Evolutionary conservation across 371 early-diverging fungal species (phyloP).

Genomic region (Mortierella sp.): DNA sequence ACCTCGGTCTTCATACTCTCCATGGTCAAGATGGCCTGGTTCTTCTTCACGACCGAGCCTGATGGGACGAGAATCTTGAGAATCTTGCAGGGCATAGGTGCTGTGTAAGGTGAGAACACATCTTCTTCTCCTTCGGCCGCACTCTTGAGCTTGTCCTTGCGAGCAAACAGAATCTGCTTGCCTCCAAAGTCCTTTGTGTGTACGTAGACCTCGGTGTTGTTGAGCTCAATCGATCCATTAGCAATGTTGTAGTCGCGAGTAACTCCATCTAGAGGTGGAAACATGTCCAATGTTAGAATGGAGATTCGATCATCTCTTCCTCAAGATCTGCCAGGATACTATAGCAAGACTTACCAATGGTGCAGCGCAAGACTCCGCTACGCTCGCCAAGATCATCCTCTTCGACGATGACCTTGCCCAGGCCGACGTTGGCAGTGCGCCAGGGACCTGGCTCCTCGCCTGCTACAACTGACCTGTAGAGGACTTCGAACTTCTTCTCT

Average conservation of each 20-base stretch:
- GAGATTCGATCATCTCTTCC: not conserved
- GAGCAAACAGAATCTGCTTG: slow-evolving; percentile 60
- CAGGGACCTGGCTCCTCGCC: slow-evolving; percentile 39
- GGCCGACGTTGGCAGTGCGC: slow-evolving; percentile 44
- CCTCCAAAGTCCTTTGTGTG: slow-evolving; percentile 64
- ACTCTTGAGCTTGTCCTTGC: slow-evolving; percentile 62
- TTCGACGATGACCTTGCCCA: slow-evolving; percentile 42
- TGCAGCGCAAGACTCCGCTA: slow-evolving; percentile 58
- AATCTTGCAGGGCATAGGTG: slow-evolving; percentile 82
- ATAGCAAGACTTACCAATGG: slow-evolving; percentile 54
- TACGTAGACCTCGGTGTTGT: slow-evolving; percentile 59
- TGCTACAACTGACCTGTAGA: slow-evolving; percentile 39
- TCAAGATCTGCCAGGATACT: no score
- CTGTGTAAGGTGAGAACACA: slow-evolving; percentile 72
- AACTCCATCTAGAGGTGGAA: slow-evolving; percentile 56
- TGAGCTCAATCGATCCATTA: slow-evolving; percentile 60
- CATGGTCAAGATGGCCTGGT: slow-evolving; percentile 72
- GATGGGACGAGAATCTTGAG: slow-evolving; percentile 66
- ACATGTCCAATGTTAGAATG: not conserved
- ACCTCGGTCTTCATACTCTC: slow-evolving; percentile 86
- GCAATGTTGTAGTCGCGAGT: slow-evolving; percentile 69
- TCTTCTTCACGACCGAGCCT: slow-evolving; percentile 68
- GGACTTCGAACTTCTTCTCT: slow-evolving; percentile 51
- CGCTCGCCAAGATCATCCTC: slow-evolving; percentile 51
- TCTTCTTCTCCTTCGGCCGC: slow-evolving; percentile 56